Evolutionary conservation across 2,329 filamentous ascomycete species (phyloP), one percentile per base, ranked within the genome.

Genomic region (Monilinia polystroma): DNA sequence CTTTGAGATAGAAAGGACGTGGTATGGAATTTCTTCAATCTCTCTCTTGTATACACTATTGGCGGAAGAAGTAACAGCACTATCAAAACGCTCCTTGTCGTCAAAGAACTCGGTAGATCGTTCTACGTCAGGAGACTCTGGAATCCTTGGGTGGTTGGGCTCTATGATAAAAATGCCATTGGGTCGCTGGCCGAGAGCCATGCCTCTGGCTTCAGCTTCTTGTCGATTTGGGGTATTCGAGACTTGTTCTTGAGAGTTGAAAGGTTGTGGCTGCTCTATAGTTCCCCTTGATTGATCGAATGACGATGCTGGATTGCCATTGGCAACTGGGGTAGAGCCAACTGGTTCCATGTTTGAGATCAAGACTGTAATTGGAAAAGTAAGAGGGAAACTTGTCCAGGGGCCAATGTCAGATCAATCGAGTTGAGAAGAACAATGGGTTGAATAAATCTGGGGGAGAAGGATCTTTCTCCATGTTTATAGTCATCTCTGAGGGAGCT

Each of bases 1-100:
- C 69, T 80, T 49, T 47, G 52, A 35, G 20, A 45, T 38, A n/a
- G 52, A 58, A 20, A 59, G 59, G 53, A 79, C 3, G 75, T 79
- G 10, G 29, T 57, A 65, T 73, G 79, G 43, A 29, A 38, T 35
- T 18, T 63, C 35, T 56, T 53, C 52, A 41, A 20, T 18, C 16
- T 54, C 52, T 63, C 23, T 54, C 18, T 63, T 63, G 8, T 62
- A 62, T 26, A 62, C n/a, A 51, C 58, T 62, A 38, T 62, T 62
- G 45, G 58, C 45, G 10, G 58, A 38, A 20, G 58, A 51, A 26
- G 45, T 51, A 16, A 62, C n/a, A 14, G 45, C 47, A 51, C 58
- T 62, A 38, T 62, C 45, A 20, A 20, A 32, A 4, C 8, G 20
- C 18, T 41, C 45, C n/a, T 60, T 60, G 20, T 51, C 32, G 32